Evolutionary conservation across 805 yeast genomes (phyloP).

Genomic region (Sugiyamaella qingdaonensis): DNA sequence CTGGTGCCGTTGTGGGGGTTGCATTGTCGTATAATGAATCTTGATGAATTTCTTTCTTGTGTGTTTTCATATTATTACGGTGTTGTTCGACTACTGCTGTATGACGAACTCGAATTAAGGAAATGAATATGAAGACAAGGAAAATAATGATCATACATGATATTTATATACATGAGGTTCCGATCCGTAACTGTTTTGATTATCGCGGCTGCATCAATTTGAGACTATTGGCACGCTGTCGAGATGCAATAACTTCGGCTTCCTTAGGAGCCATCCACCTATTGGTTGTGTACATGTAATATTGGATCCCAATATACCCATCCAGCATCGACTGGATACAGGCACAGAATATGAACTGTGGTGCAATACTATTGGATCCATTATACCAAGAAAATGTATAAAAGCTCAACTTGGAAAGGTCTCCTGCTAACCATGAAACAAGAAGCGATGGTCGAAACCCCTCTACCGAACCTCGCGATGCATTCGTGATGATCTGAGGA

Average conservation of each 20-base stretch:
- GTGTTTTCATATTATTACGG: background rate
- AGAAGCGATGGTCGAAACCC: constrained; percentile 75
- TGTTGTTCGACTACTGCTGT: no score
- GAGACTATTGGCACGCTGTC: constrained; percentile 23
- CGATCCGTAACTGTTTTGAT: no score
- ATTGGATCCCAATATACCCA: constrained; percentile 26
- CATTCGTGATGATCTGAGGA: constrained; percentile 64
- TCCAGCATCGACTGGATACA: constrained; percentile 24
- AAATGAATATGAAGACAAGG: no score
- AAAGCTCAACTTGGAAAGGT: constrained; percentile 52
- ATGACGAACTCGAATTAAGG: no score
- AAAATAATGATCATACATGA: no score
- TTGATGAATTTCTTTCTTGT: background rate
- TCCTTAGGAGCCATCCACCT: constrained; percentile 17
- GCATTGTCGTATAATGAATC: background rate
- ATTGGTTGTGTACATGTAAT: constrained; percentile 23
- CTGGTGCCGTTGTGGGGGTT: background rate
- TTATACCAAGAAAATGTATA: constrained; percentile 14
- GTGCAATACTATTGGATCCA: constrained; percentile 18
- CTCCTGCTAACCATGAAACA: constrained; percentile 87
- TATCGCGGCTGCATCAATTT: constrained; percentile 6
- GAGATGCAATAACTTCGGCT: constrained; percentile 11
- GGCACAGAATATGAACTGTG: constrained; percentile 28
- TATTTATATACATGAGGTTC: no score
- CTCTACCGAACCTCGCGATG: constrained; percentile 71